Percentiles rank a stretch among this genome's conserved stretches.
phyloP scores from a whole-genome alignment of 352 stramenopile genomes.

The Globisporangium solare region DNA sequence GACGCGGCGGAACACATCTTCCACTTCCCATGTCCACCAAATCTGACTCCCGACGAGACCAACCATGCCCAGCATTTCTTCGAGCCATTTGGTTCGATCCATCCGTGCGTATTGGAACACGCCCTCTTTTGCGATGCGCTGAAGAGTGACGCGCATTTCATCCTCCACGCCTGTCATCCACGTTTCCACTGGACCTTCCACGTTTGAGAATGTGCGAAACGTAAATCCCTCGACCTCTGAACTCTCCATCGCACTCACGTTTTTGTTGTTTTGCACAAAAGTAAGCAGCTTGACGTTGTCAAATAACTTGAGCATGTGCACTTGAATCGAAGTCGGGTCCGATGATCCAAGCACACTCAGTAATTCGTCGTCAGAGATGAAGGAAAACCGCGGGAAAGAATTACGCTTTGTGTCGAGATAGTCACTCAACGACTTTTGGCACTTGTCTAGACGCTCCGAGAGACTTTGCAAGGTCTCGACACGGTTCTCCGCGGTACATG shows the following conservation, averaged over 20 bases:
- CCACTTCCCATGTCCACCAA: conserved; percentile 94
- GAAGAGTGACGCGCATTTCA: conserved; percentile 86
- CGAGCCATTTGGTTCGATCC: conserved; percentile 85
- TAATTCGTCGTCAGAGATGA: conserved; percentile 93
- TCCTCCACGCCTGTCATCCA: conserved; percentile 93
- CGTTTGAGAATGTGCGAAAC: conserved; percentile 65
- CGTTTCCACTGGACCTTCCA: conserved; percentile 90
- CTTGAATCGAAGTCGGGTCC: conserved; percentile 90
- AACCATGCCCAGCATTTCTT: conserved; percentile 90
- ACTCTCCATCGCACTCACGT: conserved; percentile 88
- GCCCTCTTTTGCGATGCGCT: conserved; percentile 90
- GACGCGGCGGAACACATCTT: conserved; percentile 90
- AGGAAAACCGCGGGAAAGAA: conserved; percentile 92
- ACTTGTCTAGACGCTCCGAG: conserved; percentile 87
- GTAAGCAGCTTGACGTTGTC: conserved; percentile 92
- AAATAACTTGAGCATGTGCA: conserved; percentile 95
- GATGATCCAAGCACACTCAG: conserved; percentile 89
- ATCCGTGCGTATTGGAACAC: conserved; percentile 90
- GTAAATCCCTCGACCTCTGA: conserved; percentile 88
- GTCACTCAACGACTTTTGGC: conserved; percentile 88
- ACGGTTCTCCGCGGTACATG: conserved; percentile 84
- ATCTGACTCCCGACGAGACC: conserved; percentile 90
- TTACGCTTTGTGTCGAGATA: conserved; percentile 91
- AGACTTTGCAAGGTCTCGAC: conserved; percentile 87
- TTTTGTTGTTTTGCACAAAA: conserved; percentile 89